A percentile compares a stretch with the other conserved stretches of the same genome.
phyloP scores from a whole-genome alignment of 441 rosid species.

The Populus trichocarpa region DNA sequence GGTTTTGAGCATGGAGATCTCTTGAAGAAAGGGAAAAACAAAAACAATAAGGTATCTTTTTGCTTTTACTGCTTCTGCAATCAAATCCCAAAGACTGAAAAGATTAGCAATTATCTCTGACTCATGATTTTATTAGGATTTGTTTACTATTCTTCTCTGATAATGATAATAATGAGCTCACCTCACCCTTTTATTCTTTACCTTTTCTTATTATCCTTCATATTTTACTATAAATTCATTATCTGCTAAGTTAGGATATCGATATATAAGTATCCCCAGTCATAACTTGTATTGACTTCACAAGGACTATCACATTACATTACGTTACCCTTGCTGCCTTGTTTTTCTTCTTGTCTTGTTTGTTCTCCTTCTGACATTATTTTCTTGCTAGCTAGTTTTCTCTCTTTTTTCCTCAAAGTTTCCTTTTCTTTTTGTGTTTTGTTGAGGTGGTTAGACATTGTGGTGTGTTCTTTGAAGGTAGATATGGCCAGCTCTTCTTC shows the following conservation, averaged over 20 bases:
- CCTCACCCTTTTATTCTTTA: neutral
- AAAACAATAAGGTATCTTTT: neutral
- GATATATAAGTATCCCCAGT: neutral
- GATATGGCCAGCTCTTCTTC: neutral
- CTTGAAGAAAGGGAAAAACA: neutral
- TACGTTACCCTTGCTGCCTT: neutral
- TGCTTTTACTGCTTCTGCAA: no score
- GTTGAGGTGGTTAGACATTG: neutral
- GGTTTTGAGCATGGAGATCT: neutral
- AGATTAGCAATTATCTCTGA: neutral
- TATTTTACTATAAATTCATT: neutral
- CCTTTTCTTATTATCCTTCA: neutral
- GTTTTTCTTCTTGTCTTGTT: neutral
- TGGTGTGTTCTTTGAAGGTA: neutral
- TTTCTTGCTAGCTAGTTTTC: neutral
- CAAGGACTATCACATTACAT: neutral
- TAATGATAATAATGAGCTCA: neutral
- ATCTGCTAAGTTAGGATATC: neutral
- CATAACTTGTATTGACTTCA: neutral
- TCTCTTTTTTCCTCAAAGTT: neutral
- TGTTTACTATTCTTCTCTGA: neutral
- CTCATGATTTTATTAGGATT: neutral
- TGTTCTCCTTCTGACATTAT: neutral
- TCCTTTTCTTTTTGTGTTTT: neutral
- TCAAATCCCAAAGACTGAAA: neutral